phyloP scores from a whole-genome alignment of 768 basidiomycete genomes.

The Agaricus subrufescens region DNA sequence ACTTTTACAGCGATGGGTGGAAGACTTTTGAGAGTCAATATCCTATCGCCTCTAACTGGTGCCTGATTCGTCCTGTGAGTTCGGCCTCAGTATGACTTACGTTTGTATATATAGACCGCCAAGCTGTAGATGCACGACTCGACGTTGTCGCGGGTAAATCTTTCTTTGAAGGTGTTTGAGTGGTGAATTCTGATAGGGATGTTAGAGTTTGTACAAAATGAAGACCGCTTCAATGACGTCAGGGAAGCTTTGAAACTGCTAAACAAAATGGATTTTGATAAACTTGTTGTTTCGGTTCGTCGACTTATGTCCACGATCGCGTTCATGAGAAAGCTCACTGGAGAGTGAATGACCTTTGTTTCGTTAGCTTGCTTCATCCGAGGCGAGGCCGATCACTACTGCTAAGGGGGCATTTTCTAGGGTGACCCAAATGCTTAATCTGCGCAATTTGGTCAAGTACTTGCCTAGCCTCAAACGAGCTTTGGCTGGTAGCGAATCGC shows the following conservation, averaged over 20 bases:
- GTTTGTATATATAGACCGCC: slow-evolving; percentile 36
- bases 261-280: slow-evolving; percentile 86
- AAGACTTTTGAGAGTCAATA: slow-evolving; percentile 71
- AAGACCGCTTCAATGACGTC: slow-evolving; percentile 67
- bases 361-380: slow-evolving; percentile 58
- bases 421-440: slow-evolving; percentile 73
- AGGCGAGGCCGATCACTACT: slow-evolving; percentile 46
- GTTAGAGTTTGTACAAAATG: slow-evolving; percentile 69
- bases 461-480: slow-evolving; percentile 62
- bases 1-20: slow-evolving; percentile 90
- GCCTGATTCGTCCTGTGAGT: neutral
- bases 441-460: slow-evolving; percentile 68
- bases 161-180: neutral
- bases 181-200: neutral
- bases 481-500: slow-evolving; percentile 51
- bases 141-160: slow-evolving; percentile 77
- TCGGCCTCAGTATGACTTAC: neutral
- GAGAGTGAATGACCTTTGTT: neutral
- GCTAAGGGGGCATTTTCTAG: slow-evolving; percentile 65
- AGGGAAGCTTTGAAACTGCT: slow-evolving; percentile 65
- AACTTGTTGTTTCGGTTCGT: slow-evolving; percentile 66
- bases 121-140: slow-evolving; percentile 72
- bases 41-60: slow-evolving; percentile 82
- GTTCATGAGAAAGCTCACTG: neutral
- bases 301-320: neutral